phyloP scores from a whole-genome alignment of 768 basidiomycete genomes.

The Leucogyrophana mollusca region DNA sequence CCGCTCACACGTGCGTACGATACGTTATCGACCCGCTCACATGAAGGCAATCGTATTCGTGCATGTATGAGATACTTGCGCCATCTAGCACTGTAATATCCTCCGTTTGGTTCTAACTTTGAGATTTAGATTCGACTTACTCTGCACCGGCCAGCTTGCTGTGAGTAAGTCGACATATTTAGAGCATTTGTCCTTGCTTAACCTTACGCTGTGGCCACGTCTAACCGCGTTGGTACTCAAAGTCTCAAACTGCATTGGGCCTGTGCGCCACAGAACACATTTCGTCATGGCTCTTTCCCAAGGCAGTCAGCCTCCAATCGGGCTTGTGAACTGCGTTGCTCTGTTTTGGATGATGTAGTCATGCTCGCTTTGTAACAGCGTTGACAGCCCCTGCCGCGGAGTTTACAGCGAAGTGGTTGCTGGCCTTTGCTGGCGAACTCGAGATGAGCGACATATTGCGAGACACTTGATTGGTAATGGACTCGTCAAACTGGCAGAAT shows the following conservation, averaged over 20 bases:
- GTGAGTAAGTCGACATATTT: conserved; percentile 12
- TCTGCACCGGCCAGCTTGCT: background rate
- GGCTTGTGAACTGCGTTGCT: conserved; percentile 15
- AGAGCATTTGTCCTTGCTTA: conserved; percentile 17
- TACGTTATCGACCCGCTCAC: background rate
- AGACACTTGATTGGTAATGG: too few relatives aligned
- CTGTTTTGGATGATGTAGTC: conserved; percentile 7
- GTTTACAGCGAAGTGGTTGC: conserved; percentile 11
- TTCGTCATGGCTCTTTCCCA: conserved; percentile 10
- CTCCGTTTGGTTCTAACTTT: background rate
- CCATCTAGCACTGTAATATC: too few relatives aligned
- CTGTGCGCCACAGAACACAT: conserved; percentile 11
- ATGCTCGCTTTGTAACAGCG: conserved; percentile 2
- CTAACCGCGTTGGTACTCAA: background rate
- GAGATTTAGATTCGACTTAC: too few relatives aligned
- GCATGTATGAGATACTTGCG: background rate
- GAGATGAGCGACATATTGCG: too few relatives aligned
- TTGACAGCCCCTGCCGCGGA: conserved; percentile 16
- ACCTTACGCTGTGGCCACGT: conserved; percentile 4
- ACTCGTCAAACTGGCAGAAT: too few relatives aligned
- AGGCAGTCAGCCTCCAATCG: conserved; percentile 9
- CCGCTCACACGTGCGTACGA: background rate
- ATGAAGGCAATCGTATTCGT: background rate
- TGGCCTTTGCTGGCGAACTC: too few relatives aligned
- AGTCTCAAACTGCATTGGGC: background rate